These are phyloP conservation scores for Rhododendron ferrugineum DNA, from an alignment of 148 eudicot genomes.

Conservation along the genomic window DNA sequence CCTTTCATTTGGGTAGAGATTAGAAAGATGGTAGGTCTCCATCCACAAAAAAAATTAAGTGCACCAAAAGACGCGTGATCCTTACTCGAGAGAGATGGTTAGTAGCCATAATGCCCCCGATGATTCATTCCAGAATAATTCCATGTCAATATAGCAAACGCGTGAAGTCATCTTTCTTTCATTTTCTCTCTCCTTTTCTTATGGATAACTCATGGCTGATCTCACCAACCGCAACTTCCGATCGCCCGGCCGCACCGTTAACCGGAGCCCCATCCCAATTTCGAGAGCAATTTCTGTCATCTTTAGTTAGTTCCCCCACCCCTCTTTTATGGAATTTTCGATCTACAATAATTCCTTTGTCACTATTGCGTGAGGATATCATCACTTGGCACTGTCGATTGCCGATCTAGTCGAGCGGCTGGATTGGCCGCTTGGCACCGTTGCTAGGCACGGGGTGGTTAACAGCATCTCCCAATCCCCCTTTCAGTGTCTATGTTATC, in stretches of 20 bases:
- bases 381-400: constrained; percentile 13
- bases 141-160: background rate
- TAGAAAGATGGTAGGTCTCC: background rate
- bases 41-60: background rate
- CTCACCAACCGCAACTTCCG: background rate
- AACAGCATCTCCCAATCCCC: background rate
- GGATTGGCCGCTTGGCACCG: too few species aligned
- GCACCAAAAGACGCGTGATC: background rate
- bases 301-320: too few species aligned
- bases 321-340: background rate
- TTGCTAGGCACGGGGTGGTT: too few species aligned
- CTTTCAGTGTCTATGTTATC: background rate
- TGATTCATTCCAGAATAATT: background rate
- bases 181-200: background rate
- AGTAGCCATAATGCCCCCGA: background rate
- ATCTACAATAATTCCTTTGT: background rate
- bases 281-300: too few species aligned
- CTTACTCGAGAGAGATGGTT: background rate
- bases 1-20: background rate
- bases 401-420: fast-evolving
- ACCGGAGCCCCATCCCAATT: too few species aligned
- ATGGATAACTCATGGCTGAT: background rate
- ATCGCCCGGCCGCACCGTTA: background rate
- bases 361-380: constrained; percentile 7
- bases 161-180: background rate